phyloP scores from a whole-genome alignment of 768 basidiomycete genomes.

The Pleurotus giganteus region DNA sequence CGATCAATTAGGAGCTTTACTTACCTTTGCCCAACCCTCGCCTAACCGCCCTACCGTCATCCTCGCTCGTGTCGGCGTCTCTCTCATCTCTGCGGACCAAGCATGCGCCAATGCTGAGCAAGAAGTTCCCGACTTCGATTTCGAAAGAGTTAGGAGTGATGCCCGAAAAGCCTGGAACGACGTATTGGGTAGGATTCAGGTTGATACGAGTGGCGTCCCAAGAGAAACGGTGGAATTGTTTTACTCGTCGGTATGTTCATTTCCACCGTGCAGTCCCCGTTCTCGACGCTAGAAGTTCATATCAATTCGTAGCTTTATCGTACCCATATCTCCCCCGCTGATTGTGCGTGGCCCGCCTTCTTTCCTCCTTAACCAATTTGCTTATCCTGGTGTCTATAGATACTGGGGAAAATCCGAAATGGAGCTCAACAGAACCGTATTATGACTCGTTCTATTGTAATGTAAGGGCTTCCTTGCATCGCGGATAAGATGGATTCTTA shows the following conservation, averaged over 20 bases:
- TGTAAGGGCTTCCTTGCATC: slow-evolving; percentile 28
- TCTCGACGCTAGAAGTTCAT: neutral
- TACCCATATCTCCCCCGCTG: slow-evolving; percentile 62
- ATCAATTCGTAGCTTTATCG: slow-evolving; percentile 43
- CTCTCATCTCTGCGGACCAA: slow-evolving; percentile 57
- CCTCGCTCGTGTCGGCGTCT: slow-evolving; percentile 62
- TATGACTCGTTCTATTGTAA: slow-evolving; percentile 71
- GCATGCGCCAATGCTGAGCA: slow-evolving; percentile 60
- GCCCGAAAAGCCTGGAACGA: slow-evolving; percentile 56
- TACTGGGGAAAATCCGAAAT: slow-evolving; percentile 62
- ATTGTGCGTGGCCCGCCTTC: slow-evolving; percentile 44
- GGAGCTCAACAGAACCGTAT: slow-evolving; percentile 65
- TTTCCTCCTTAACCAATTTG: neutral
- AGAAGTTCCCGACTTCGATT: slow-evolving; percentile 59
- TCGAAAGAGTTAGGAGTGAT: slow-evolving; percentile 42
- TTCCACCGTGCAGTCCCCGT: neutral
- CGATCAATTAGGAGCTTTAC: slow-evolving; percentile 50
- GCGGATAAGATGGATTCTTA: neutral
- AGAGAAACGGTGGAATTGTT: slow-evolving; percentile 51
- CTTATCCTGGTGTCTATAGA: slow-evolving; percentile 31
- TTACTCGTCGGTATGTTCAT: slow-evolving; percentile 51
- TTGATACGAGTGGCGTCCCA: slow-evolving; percentile 46
- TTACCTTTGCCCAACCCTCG: slow-evolving; percentile 48
- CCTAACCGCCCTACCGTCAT: slow-evolving; percentile 37
- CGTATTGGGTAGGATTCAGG: slow-evolving; percentile 50